These are phyloP conservation scores for Stachybotrys echinatus DNA, from an alignment of 2,329 filamentous ascomycete genomes.

Conservation along the genomic window DNA sequence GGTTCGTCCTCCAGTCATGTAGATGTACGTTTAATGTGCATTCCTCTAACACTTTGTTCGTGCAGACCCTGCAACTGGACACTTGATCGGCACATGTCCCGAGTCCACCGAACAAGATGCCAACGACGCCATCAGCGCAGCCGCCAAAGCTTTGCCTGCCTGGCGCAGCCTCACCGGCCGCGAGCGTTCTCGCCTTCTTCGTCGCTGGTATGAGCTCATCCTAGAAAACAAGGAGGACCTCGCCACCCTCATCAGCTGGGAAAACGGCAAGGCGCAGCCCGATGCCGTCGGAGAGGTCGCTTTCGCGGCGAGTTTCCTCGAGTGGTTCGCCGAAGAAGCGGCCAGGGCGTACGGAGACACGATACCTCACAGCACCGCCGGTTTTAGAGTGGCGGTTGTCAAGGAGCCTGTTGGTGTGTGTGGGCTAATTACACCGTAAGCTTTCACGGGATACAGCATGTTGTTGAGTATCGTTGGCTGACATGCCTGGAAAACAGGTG, in stretches of 20 bases:
- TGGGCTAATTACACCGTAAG: conserved; percentile 45
- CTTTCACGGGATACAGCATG: too few relatives aligned
- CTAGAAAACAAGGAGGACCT: conserved; percentile 59
- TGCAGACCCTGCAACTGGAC: conserved; percentile 59
- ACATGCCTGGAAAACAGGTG: too few relatives aligned
- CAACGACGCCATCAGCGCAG: conserved; percentile 62
- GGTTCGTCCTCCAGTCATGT: conserved; percentile 38
- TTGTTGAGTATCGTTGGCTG: too few relatives aligned
- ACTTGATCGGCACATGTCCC: conserved; percentile 62
- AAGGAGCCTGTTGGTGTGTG: conserved; percentile 11
- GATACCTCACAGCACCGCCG: conserved; percentile 49
- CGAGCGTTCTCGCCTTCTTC: conserved; percentile 50
- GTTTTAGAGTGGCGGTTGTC: conserved; percentile 36
- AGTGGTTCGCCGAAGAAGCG: conserved; percentile 57
- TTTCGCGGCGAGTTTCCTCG: conserved; percentile 51
- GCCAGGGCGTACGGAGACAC: conserved; percentile 52
- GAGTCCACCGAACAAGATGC: conserved; percentile 63
- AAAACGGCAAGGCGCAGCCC: conserved; percentile 61
- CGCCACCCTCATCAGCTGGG: conserved; percentile 60
- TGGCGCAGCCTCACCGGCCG: conserved; percentile 53
- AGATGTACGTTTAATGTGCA: too few relatives aligned
- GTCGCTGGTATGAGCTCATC: conserved; percentile 59
- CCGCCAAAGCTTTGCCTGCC: conserved; percentile 52
- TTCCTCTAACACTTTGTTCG: too few relatives aligned
- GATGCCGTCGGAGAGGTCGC: conserved; percentile 50